These are phyloP conservation scores for Tulasnella sp. DNA, from an alignment of 768 basidiomycete species.

Conservation along the genomic window DNA sequence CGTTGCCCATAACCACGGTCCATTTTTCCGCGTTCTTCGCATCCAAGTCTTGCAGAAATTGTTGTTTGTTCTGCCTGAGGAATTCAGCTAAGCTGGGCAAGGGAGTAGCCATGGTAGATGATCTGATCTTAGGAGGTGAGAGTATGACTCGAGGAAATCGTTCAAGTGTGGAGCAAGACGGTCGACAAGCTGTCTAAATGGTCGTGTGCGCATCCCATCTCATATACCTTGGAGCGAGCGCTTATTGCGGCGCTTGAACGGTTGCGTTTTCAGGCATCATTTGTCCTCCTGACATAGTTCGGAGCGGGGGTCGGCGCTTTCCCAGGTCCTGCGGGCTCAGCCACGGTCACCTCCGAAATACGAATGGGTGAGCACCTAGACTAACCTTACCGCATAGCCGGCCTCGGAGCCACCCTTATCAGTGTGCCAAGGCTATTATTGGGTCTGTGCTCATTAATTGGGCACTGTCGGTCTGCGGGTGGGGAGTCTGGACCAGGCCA, in stretches of 20 bases:
- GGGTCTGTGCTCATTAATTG: neutral
- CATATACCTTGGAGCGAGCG: neutral
- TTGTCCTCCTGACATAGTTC: neutral
- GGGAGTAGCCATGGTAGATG: neutral
- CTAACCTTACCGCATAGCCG: neutral
- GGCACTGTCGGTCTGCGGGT: neutral
- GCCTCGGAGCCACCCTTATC: neutral
- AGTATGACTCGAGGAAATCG: neutral
- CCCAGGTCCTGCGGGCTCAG: neutral
- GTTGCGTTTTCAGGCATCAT: neutral
- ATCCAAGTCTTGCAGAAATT: slow-evolving; percentile 57
- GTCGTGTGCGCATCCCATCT: neutral
- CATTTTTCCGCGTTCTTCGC: slow-evolving; percentile 55
- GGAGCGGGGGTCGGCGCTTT: neutral
- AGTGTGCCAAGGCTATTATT: neutral
- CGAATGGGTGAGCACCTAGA: neutral
- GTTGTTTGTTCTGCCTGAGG: slow-evolving; percentile 50
- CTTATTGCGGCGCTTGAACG: neutral
- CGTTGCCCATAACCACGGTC: slow-evolving; percentile 92
- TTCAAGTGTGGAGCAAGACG: neutral
- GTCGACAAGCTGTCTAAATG: neutral
- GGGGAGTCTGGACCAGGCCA: no score
- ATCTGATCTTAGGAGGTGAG: neutral
- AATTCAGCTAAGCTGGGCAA: slow-evolving; percentile 40
- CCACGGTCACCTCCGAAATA: neutral